These are phyloP conservation scores for Hsuehochloa calcarea DNA, from an alignment of 176 grass and related monocot species.

Conservation along the genomic window DNA sequence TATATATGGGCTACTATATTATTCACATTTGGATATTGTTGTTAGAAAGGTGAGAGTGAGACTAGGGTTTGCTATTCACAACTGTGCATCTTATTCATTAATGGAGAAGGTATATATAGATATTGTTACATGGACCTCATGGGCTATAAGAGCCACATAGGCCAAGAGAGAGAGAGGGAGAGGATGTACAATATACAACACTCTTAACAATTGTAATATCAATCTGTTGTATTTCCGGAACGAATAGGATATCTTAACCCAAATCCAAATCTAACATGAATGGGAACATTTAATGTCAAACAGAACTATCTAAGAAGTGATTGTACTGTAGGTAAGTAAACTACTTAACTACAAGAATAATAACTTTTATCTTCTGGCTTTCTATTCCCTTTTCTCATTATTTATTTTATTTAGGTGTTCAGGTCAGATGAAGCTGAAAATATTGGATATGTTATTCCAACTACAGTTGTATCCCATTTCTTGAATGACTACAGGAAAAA, in stretches of 20 bases:
- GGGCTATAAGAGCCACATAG: no score
- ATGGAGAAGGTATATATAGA: no score
- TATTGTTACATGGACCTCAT: no score
- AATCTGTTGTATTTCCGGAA: background rate
- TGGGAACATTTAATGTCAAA: background rate
- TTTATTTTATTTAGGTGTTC: slow-evolving; percentile 82
- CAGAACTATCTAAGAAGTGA: slow-evolving; percentile 12
- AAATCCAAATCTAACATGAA: slow-evolving; percentile 1
- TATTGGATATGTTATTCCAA: slow-evolving; percentile 99
- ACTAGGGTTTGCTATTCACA: no score
- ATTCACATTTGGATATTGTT: background rate
- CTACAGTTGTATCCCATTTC: slow-evolving; percentile 97
- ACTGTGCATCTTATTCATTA: no score
- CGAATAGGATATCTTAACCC: background rate
- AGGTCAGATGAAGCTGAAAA: slow-evolving; percentile 96
- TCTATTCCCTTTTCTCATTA: slow-evolving; percentile 44
- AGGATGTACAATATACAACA: no score
- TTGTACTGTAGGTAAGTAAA: background rate
- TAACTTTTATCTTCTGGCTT: background rate
- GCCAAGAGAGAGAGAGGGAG: no score
- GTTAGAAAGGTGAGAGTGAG: no score
- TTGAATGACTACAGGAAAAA: slow-evolving; percentile 88
- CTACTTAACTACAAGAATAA: slow-evolving; percentile 1
- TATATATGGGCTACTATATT: background rate
- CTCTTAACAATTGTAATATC: background rate